Percentiles rank a stretch among this genome's conserved stretches.
Evolutionary conservation across 345 rosid species (phyloP).

Genomic region (Cardamine occulta): DNA sequence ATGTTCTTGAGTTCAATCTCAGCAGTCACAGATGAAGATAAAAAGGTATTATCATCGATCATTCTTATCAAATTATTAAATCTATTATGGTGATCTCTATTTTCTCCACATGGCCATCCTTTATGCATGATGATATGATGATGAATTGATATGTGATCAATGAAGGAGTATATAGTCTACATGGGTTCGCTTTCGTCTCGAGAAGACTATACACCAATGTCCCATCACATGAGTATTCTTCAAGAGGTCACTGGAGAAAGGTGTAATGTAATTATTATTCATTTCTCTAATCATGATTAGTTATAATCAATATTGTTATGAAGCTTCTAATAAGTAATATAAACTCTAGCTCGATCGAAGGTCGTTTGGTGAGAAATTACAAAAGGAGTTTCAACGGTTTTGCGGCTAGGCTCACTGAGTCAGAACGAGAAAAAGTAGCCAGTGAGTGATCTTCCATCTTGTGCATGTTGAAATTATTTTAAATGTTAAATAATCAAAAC

Average conservation of each 20-base stretch:
- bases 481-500: background rate
- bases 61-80: background rate
- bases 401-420: conserved; percentile 36
- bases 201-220: conserved; percentile 31
- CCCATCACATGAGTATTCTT: conserved; percentile 47
- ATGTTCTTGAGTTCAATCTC: conserved; percentile 13
- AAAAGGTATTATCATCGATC: conserved; percentile 13
- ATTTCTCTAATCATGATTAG: background rate
- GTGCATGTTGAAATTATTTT: background rate
- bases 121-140: background rate
- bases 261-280: conserved; percentile 14
- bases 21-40: conserved; percentile 18
- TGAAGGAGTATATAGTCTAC: conserved; percentile 38
- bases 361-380: conserved; percentile 54
- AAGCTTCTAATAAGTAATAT: background rate
- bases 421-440: conserved; percentile 51
- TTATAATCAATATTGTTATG: background rate
- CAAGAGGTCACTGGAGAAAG: conserved; percentile 39
- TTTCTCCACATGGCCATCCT: background rate
- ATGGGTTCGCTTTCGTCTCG: conserved; percentile 41
- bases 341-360: conserved; percentile 35
- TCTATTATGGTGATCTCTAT: background rate
- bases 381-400: conserved; percentile 62
- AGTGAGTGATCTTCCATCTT: conserved; percentile 40
- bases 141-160: background rate